Percentiles rank a stretch among this genome's conserved stretches.
phyloP scores from a whole-genome alignment of 2,329 filamentous ascomycete species.

The Clonostachys chloroleuca region DNA sequence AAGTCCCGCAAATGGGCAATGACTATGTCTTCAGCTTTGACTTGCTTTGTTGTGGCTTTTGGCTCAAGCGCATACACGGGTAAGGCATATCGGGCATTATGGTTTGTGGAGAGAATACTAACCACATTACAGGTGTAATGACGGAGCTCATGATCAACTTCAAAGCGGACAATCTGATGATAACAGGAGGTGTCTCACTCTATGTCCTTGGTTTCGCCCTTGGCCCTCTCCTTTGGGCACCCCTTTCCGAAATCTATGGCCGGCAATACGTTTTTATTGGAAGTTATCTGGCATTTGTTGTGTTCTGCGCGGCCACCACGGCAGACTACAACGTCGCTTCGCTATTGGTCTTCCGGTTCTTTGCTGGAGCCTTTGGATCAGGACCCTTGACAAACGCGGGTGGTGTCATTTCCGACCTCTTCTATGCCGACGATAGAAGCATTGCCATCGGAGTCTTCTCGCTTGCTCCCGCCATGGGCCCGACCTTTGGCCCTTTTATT shows the following conservation, averaged over 20 bases:
- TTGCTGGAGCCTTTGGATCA: conserved; percentile 48
- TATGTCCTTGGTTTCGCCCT: conserved; percentile 38
- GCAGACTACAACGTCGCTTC: conserved; percentile 28
- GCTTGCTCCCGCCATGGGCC: conserved; percentile 47
- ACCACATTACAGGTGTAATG: too few species aligned
- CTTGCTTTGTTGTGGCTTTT: conserved; percentile 61
- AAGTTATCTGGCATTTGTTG: conserved; percentile 21
- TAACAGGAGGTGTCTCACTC: too few species aligned
- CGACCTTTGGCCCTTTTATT: conserved; percentile 36
- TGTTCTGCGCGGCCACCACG: conserved; percentile 24
- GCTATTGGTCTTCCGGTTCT: conserved; percentile 55
- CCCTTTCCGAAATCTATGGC: conserved; percentile 43
- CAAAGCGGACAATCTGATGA: too few species aligned
- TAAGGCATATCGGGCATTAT: not conserved
- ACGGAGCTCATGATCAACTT: too few species aligned
- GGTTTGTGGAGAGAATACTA: not conserved
- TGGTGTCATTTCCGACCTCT: conserved; percentile 48
- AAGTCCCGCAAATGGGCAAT: conserved; percentile 55
- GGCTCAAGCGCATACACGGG: conserved; percentile 58
- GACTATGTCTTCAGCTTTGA: conserved; percentile 53
- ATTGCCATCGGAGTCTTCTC: conserved; percentile 53
- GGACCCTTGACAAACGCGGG: conserved; percentile 50
- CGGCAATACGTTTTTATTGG: conserved; percentile 43
- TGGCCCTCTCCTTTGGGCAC: conserved; percentile 45
- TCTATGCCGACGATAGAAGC: conserved; percentile 53